These are phyloP conservation scores for Aspergillus sclerotiicarbonarius DNA, from an alignment of 495 filamentous ascomycete genomes.

Conservation along the genomic window DNA sequence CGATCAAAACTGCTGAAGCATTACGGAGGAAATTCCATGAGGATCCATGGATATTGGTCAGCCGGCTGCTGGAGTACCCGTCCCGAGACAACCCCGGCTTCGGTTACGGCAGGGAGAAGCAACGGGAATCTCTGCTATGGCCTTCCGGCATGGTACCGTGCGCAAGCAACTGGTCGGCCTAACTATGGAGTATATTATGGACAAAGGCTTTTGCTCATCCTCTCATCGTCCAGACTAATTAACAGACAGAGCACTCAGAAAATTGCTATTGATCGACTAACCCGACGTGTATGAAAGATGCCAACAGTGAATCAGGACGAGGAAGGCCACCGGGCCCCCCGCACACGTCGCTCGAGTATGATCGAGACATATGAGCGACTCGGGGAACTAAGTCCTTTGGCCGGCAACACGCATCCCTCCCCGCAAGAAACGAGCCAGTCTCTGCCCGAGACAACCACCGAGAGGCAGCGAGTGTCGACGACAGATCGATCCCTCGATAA, in stretches of 20 bases:
- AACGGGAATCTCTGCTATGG: background rate
- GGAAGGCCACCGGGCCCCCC: background rate
- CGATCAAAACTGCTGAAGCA: background rate
- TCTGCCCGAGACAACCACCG: conserved; percentile 10
- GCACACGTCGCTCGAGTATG: background rate
- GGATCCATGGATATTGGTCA: background rate
- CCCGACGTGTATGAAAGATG: background rate
- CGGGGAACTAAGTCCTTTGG: conserved; percentile 7
- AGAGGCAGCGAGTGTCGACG: conserved; percentile 13
- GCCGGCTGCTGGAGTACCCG: conserved; percentile 4
- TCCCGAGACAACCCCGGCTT: background rate
- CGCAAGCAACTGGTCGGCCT: background rate
- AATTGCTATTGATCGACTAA: background rate
- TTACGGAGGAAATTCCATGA: background rate
- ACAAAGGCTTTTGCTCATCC: background rate
- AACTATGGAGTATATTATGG: background rate
- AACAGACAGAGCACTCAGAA: background rate
- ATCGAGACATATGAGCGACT: conserved; percentile 8
- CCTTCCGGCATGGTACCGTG: background rate
- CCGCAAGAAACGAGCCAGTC: conserved; percentile 4
- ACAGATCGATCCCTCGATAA: conserved; percentile 16
- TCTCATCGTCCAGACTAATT: background rate
- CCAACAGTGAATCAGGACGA: background rate
- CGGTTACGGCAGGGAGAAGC: background rate
- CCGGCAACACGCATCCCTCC: background rate